Percentiles rank a stretch among this genome's conserved stretches.
These are phyloP conservation scores for Lentinula aciculospora DNA, from an alignment of 768 basidiomycete genomes.

Conservation along the genomic window DNA sequence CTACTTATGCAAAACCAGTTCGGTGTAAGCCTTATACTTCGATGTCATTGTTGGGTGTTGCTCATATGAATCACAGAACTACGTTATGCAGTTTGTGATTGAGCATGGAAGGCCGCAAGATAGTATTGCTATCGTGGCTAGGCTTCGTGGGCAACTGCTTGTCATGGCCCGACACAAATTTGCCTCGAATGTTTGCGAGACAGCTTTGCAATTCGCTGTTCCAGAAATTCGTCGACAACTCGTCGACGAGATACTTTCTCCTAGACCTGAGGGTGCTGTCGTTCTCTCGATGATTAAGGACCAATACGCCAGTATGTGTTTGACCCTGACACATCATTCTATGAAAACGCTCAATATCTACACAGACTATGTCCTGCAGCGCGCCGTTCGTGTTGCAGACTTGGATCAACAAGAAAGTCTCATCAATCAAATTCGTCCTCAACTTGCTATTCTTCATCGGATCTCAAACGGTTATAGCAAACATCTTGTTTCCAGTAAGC, in stretches of 20 bases:
- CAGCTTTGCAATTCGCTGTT: conserved; percentile 68
- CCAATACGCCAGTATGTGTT: conserved; percentile 75
- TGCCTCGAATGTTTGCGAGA: conserved; percentile 95
- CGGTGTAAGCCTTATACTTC: conserved; percentile 52
- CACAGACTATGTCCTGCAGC: conserved; percentile 82
- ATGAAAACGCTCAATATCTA: background rate
- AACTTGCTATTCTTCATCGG: conserved; percentile 65
- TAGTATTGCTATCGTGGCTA: conserved; percentile 54
- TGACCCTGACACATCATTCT: conserved; percentile 1
- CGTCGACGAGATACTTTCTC: conserved; percentile 76
- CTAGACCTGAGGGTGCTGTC: conserved; percentile 62
- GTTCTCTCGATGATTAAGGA: conserved; percentile 80
- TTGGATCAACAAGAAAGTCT: conserved; percentile 67
- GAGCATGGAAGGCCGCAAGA: conserved; percentile 75
- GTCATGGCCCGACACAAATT: conserved; percentile 84
- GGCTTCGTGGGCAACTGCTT: conserved; percentile 74
- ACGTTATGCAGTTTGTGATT: conserved; percentile 92
- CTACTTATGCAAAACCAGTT: conserved; percentile 88
- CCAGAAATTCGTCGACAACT: conserved; percentile 59
- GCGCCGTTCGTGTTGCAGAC: conserved; percentile 63
- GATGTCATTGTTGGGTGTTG: conserved; percentile 9
- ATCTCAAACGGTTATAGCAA: conserved; percentile 66
- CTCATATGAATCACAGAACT: conserved; percentile 54
- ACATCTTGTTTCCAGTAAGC: conserved; percentile 75
- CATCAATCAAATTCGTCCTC: conserved; percentile 56